Conservation (phyloP, 1,284 basidiomycete genomes). For the Cryptococcus sp. region DNA sequence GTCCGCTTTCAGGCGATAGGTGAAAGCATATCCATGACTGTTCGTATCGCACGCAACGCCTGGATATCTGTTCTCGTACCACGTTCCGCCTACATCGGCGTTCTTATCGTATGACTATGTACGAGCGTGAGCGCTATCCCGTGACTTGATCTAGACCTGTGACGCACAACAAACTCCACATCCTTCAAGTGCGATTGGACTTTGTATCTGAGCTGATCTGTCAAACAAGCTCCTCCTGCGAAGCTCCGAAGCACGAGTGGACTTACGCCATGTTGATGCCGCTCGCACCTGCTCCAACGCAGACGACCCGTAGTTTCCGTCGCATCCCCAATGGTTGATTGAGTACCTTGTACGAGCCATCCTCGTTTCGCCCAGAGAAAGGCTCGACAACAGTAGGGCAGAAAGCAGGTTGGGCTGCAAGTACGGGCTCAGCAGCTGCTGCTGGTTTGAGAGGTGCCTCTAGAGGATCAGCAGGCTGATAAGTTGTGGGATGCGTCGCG, state of each 20-base stretch:
- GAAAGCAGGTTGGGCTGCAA: constrained; percentile 2
- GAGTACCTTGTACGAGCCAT: constrained; percentile 10
- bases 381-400: constrained; percentile 8
- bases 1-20: constrained; percentile 12
- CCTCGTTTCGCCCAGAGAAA: constrained; percentile 4
- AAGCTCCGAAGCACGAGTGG: not conserved
- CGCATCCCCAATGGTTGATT: constrained; percentile 12
- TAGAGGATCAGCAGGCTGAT: constrained; percentile 1
- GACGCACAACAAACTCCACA: constrained; percentile 11
- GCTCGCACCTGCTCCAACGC: constrained; percentile 10
- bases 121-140: not conserved
- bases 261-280: constrained; percentile 16
- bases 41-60: constrained; percentile 15
- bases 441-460: constrained; percentile 7
- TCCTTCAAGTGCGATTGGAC: constrained; percentile 12
- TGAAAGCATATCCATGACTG: constrained; percentile 13
- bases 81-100: constrained; percentile 10
- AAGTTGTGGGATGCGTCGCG: not conserved
- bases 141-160: not conserved
- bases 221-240: not conserved
- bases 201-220: constrained; percentile 2
- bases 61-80: constrained; percentile 10
- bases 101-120: constrained; percentile 12
- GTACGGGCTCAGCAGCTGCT: not conserved
- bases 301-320: constrained; percentile 7